Base-by-base conservation (phyloP, 805 yeast genomes). In the Teunomyces lycoperdinae region DNA sequence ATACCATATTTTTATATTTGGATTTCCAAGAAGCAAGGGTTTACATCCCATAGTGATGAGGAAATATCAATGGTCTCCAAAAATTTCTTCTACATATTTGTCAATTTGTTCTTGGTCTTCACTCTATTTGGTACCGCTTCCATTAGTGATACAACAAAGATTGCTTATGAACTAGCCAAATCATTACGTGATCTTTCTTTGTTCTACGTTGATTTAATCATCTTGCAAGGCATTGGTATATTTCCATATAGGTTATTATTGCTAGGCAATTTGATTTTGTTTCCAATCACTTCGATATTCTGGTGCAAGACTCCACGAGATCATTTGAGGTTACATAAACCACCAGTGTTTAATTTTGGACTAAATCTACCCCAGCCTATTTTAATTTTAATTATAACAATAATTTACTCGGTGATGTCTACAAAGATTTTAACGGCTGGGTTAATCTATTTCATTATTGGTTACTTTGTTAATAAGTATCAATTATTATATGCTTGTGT, bases 81-180 rank as follows among this genome's bases (percentile, higher is more conserved):
- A 68, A 94, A 94, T 71, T 92, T 91, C 69, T 91, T 94, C 63
- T 94, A 90, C 66, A 87, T 91, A 32, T 94, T 94, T 69, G 96
- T 92, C 53, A 92, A 92, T 66, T 76, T 94, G 78, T 94, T 92
- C 62, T 73, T 92, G 61, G 96, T 92, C 26, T 94, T 94, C 71
- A 92, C 98, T 1, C 78, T 91, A 58, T 96, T 95, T 6, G 96
- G 97, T 53, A 89, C 97, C 0, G 92, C 94, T 1, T 83, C 94
- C 5, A 72, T 91, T 44, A 87, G 89, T 62, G 98, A 94, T 60
- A 89, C 97, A 1, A 87, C 96, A 1, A 83, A 87, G 62, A 78
- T 92, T 48, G 98, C 98, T 0, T 81, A 83, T 54, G 90, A 87
- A 57, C 71, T 92, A 50, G 97, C 98, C 0, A 80, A 83, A 31